Percentiles rank a stretch among this genome's conserved stretches.
Evolutionary conservation across 2,329 filamentous ascomycete species (phyloP).

Genomic region (Polytolypa hystricis): DNA sequence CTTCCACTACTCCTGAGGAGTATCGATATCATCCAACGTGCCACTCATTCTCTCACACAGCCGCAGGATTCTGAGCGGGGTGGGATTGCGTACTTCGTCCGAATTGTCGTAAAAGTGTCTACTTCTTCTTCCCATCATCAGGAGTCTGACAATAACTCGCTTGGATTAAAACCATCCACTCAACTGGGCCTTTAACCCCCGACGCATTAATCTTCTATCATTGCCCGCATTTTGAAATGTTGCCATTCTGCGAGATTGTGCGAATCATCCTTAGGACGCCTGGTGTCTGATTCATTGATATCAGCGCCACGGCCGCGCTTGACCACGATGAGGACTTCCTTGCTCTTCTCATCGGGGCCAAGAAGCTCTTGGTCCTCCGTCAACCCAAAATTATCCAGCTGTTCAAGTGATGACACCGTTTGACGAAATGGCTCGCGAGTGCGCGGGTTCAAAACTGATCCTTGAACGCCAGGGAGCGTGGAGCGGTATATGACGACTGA

Average conservation of each 20-base stretch:
- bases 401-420: slow-evolving; percentile 1
- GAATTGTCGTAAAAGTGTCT: slow-evolving; percentile 1
- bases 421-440: slow-evolving; percentile 6
- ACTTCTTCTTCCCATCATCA: background rate
- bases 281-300: slow-evolving; percentile 2
- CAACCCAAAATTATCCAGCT: slow-evolving; percentile 5
- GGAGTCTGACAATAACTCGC: background rate
- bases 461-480: slow-evolving; percentile 4
- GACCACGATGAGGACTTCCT: slow-evolving; percentile 8
- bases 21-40: too few relatives aligned
- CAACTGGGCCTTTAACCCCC: background rate
- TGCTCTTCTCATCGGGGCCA: background rate
- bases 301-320: slow-evolving; percentile 8
- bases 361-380: slow-evolving; percentile 4
- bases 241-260: background rate
- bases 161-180: background rate
- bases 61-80: too few relatives aligned
- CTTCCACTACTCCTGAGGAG: too few relatives aligned
- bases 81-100: background rate
- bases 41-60: too few relatives aligned
- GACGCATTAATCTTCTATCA: background rate
- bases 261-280: background rate
- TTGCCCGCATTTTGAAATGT: background rate
- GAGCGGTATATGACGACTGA: slow-evolving; percentile 13
- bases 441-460: slow-evolving; percentile 2